Percentiles rank a stretch among this genome's conserved stretches.
These are phyloP conservation scores for Aspergillus novofumigatus DNA, from an alignment of 2,329 filamentous ascomycete species.

Conservation along the genomic window DNA sequence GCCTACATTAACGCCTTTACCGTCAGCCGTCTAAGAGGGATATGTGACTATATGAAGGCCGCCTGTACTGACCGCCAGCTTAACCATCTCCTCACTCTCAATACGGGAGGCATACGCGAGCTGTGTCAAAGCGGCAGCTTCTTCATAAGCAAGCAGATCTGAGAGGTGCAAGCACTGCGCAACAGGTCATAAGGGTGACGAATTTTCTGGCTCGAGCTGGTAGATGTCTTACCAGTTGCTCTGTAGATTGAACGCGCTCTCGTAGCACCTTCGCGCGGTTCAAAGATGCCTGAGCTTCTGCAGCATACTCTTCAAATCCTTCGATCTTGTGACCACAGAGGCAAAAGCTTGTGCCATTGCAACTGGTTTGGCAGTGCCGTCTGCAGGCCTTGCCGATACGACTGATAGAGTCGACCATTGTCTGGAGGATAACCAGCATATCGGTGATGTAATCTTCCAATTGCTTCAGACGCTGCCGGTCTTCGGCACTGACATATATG, in stretches of 20 bases:
- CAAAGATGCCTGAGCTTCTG: constrained; percentile 3
- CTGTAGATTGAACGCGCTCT: constrained; percentile 6
- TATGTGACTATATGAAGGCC: neutral
- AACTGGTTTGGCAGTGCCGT: constrained; percentile 3
- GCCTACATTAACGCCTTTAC: neutral
- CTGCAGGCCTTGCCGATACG: constrained; percentile 6
- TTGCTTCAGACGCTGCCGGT: constrained; percentile 9
- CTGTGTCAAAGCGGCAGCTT: constrained; percentile 4
- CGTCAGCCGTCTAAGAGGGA: neutral
- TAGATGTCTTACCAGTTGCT: constrained; percentile 3
- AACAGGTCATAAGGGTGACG: neutral
- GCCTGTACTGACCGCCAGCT: constrained; percentile 7
- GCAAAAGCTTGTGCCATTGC: neutral
- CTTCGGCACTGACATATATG: constrained; percentile 2
- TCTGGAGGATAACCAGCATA: constrained; percentile 9
- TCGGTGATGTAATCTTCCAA: constrained; percentile 11
- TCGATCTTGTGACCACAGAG: constrained; percentile 1
- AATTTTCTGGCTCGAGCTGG: neutral
- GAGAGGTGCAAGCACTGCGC: neutral
- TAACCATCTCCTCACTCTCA: constrained; percentile 4
- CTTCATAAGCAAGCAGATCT: constrained; percentile 9
- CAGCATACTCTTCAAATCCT: constrained; percentile 5
- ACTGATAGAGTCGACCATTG: constrained; percentile 1
- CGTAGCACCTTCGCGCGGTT: constrained; percentile 9
- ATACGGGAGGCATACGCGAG: constrained; percentile 1